A percentile compares a stretch with the other conserved stretches of the same genome.
phyloP scores from a whole-genome alignment of 306 rosid genomes.

The Quercus gilva region DNA sequence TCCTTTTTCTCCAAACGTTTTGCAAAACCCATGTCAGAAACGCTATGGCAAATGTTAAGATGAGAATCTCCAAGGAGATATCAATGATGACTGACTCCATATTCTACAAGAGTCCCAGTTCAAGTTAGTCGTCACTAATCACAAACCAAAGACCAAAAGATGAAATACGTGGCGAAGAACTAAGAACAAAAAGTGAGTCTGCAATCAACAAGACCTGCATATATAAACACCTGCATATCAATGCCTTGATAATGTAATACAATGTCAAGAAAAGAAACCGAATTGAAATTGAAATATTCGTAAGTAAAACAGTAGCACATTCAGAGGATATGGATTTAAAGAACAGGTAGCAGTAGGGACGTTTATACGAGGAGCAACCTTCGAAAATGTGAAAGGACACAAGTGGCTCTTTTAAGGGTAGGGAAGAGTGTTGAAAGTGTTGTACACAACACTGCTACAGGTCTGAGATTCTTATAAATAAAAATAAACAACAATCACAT shows the following conservation, averaged over 20 bases:
- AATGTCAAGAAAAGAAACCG: background rate
- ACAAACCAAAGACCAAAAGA: background rate
- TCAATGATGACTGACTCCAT: conserved; percentile 25
- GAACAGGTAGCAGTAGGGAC: background rate
- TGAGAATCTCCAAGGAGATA: conserved; percentile 27
- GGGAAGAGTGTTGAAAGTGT: background rate
- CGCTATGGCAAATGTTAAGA: conserved; percentile 46
- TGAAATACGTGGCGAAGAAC: background rate
- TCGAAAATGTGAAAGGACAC: conserved; percentile 3
- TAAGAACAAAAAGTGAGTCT: background rate
- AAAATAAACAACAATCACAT: too few relatives aligned
- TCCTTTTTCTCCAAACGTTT: conserved; percentile 35
- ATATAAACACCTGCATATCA: background rate
- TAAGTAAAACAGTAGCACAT: background rate
- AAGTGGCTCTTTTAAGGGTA: conserved; percentile 17
- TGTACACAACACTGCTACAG: too few relatives aligned
- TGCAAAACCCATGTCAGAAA: conserved; percentile 57
- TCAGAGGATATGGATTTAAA: background rate
- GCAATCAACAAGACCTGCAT: conserved; percentile 8
- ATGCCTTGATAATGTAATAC: background rate
- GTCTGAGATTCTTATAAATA: too few relatives aligned
- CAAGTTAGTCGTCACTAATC: too few relatives aligned
- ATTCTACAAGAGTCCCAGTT: background rate
- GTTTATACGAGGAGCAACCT: conserved; percentile 1
- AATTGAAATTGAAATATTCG: background rate